Evolutionary conservation across 2,329 filamentous ascomycete species (phyloP).

Genomic region (Penicillium concentricum): DNA sequence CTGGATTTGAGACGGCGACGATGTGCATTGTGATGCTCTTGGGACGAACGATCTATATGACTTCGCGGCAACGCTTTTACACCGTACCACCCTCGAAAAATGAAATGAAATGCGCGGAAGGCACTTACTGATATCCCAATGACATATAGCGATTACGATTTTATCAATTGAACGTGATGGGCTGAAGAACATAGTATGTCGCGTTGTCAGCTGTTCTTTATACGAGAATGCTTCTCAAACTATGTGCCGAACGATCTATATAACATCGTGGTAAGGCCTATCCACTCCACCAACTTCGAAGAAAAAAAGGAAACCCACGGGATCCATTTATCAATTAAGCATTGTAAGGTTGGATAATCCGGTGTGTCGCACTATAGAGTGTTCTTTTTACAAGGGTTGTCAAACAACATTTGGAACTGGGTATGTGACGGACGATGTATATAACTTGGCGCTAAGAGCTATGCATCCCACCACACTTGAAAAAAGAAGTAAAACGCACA

Average conservation of each 20-base stretch:
- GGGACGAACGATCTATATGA: background rate
- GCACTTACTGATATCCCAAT: no score
- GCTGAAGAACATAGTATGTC: background rate
- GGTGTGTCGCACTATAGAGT: no score
- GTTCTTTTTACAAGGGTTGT: no score
- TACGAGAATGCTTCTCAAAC: no score
- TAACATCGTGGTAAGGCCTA: background rate
- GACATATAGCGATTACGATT: background rate
- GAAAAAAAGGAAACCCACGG: background rate
- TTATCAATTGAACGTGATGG: background rate
- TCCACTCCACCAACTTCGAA: background rate
- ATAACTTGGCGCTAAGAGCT: background rate
- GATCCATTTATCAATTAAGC: no score
- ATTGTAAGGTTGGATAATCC: no score
- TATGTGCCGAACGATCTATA: background rate
- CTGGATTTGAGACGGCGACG: background rate
- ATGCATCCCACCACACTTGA: background rate
- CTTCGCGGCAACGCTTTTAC: background rate
- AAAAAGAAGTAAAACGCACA: background rate
- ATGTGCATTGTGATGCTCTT: background rate
- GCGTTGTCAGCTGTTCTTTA: background rate
- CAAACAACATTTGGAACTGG: no score
- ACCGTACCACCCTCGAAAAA: background rate
- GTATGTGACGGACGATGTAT: background rate
- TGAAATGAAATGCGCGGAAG: background rate